Base-by-base conservation (phyloP, 202 grass and related monocot species). In the Schoenoplectus triqueter region DNA sequence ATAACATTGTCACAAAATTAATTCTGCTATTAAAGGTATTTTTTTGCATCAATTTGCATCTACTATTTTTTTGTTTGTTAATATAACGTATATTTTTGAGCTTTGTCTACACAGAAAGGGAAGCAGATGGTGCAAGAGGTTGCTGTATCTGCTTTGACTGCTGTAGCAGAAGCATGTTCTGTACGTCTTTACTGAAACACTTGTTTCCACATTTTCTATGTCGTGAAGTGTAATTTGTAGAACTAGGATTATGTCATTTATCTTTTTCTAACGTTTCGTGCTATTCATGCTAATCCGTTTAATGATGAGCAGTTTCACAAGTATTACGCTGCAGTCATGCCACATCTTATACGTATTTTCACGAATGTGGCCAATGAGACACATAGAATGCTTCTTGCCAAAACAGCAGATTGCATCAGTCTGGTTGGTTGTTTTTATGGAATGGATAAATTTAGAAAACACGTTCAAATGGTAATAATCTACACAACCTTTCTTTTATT, bases 121-220 rank as follows among this genome's bases (percentile, higher is more conserved):
- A 97, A 87, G 64, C 95, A 91, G 82, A 97, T 97, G 91, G 92
- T 97, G 75, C 92, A 94, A 94, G 95, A 97, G 88, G 90, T 80
- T 85, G 92, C 95, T 86, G 88, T 94, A 84, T 94, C 95, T 19
- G 95, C 95, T 89, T 90, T 97, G 87, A 89, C 95, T 59, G 90
- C 90, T 77, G 90, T 92, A 78, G 92, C 95, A 55, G 95, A 94
- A 93, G 88, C 92, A 82, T 92, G 86, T 70, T 90, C 80, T 85
- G 92, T 97, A 94, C 57, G 66, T 87, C 19, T 49, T 47, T 17
- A 55, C 22, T 74, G 31, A 65, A 80, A 76, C 80, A 19, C 44
- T 4, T 59, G 51, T 20, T 78, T 59, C 40, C 10, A n/a, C 52
- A 78, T 73, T 42, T 59, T 78, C 21, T 41, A 41, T 41, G 22